Evolutionary conservation across 169 alveolate species (phyloP).

Genomic region (Plasmodium adleri): DNA sequence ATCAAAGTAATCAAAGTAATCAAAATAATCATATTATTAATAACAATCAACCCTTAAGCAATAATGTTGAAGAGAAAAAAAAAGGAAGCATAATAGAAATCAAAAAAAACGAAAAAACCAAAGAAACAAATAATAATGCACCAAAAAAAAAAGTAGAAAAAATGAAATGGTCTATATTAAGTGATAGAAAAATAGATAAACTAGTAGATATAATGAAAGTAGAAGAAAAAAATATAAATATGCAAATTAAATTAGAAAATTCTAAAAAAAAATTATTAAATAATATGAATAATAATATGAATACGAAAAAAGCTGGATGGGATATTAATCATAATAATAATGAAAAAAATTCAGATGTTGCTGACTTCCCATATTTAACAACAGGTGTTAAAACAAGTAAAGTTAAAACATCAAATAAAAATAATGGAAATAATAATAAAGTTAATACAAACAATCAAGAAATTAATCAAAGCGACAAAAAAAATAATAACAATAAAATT

Average conservation of each 20-base stretch:
- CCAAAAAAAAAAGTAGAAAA: constrained; percentile 35
- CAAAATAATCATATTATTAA: too few species aligned
- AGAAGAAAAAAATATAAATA: constrained; percentile 49
- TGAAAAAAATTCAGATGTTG: constrained; percentile 45
- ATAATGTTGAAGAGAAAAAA: constrained; percentile 8
- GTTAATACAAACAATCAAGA: neutral
- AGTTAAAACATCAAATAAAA: constrained; percentile 17
- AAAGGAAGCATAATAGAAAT: neutral
- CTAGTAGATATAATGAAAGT: constrained; percentile 68
- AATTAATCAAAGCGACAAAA: neutral
- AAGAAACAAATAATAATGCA: neutral
- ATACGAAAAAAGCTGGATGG: constrained; percentile 46
- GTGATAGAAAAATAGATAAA: constrained; percentile 59
- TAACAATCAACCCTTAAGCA: too few species aligned
- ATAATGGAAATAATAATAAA: neutral
- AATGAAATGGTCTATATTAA: constrained; percentile 62
- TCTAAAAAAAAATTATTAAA: constrained; percentile 26
- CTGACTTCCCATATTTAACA: constrained; percentile 42
- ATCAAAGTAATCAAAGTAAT: too few species aligned
- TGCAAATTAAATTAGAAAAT: constrained; percentile 59
- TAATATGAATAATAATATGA: constrained; percentile 6
- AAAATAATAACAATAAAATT: constrained; percentile 6
- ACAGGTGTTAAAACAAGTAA: constrained; percentile 25
- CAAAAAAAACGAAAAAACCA: neutral
- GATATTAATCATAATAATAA: constrained; percentile 13